phyloP scores from a whole-genome alignment of 1,139 yeast genomes.

The Scheffersomyces stambukii region DNA sequence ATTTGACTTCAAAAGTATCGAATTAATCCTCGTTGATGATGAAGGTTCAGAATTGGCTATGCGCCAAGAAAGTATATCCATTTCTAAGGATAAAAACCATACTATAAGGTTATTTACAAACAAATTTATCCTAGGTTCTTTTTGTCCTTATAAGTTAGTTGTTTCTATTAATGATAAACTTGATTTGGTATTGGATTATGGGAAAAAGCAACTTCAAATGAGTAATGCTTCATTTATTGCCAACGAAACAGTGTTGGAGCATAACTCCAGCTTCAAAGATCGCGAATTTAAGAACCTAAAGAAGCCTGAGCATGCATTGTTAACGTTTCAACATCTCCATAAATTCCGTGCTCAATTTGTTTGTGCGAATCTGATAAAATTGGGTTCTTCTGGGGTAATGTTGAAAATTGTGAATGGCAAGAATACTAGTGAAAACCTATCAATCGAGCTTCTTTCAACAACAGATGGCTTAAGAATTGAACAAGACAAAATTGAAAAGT shows the following conservation, averaged over 20 bases:
- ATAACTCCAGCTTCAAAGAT: slow-evolving; percentile 1
- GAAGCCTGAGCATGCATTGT: slow-evolving; percentile 1
- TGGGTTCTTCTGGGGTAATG: slow-evolving; percentile 19
- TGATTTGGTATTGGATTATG: slow-evolving; percentile 10
- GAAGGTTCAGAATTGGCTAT: slow-evolving; percentile 9
- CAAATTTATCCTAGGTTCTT: slow-evolving; percentile 22
- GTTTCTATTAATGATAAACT: slow-evolving; percentile 20
- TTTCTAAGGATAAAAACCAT: slow-evolving; percentile 12
- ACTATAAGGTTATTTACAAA: slow-evolving; percentile 18
- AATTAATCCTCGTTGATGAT: slow-evolving; percentile 16
- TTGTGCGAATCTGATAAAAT: slow-evolving; percentile 14
- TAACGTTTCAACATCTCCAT: slow-evolving; percentile 13
- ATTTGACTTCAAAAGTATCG: slow-evolving; percentile 18
- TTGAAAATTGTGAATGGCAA: slow-evolving; percentile 20
- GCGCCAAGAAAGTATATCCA: slow-evolving; percentile 1
- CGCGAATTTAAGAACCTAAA: neutral
- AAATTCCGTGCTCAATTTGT: slow-evolving; percentile 22
- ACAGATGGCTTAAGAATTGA: slow-evolving; percentile 16
- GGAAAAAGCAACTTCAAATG: slow-evolving; percentile 2
- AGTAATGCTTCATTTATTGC: slow-evolving; percentile 7
- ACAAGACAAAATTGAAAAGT: slow-evolving; percentile 12
- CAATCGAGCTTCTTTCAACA: slow-evolving; percentile 12
- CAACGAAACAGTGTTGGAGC: slow-evolving; percentile 9
- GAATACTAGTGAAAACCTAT: slow-evolving; percentile 11
- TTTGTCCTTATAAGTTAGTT: slow-evolving; percentile 17